Evolutionary conservation across 495 filamentous ascomycete species (phyloP), one percentile per base, ranked within the genome.

Genomic region (Diplogelasinospora grovesii): DNA sequence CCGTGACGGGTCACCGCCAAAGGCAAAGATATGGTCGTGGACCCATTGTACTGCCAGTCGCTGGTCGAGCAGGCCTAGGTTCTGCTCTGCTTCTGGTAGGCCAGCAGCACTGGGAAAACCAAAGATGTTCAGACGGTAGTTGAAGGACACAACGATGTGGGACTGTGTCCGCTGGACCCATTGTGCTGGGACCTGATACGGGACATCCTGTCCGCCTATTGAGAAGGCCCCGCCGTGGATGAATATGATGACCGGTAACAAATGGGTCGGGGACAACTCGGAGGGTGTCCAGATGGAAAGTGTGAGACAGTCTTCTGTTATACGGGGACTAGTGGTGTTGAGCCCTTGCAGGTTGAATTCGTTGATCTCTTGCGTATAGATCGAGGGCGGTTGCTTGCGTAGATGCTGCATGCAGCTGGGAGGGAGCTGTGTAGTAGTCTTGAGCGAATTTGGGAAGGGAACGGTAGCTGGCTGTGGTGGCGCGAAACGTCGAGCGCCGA

Each of bases 91-190:
- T 0, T 43, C 33, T n/a, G 46, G 37, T 4, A 65, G 40, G 2
- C 56, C 64, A 1, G 45, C 52, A 15, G 57, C 53, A 22, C 54
- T 68, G 16, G 78, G 75, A 32, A 77, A 82, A 16, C 77, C 73
- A 47, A 82, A 79, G 42, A 84, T 73, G 53, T 80, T 79, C 36
- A 82, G 46, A 5, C 81, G 77, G 53, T 83, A 82, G 57, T 82
- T 82, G 55, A 81, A 68, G 4, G 67, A 65, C 10, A 83, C 74
- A 39, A 83, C 72, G 15, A 85, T 64, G 19, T 81, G 65, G 24
- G 66, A 62, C 35, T 78, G 60, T 46, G 36, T 68, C 40, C 45
- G 69, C 63, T 59, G 69, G 47, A 53, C 57, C 50, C 47, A 65
- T 25, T 23, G 63, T 60, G 45, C 63, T 49, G 59, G 59, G 14